Percentiles rank a stretch among this genome's conserved stretches.
Conservation (phyloP, 257 asterid genomes). For the Primulina tabacum region DNA sequence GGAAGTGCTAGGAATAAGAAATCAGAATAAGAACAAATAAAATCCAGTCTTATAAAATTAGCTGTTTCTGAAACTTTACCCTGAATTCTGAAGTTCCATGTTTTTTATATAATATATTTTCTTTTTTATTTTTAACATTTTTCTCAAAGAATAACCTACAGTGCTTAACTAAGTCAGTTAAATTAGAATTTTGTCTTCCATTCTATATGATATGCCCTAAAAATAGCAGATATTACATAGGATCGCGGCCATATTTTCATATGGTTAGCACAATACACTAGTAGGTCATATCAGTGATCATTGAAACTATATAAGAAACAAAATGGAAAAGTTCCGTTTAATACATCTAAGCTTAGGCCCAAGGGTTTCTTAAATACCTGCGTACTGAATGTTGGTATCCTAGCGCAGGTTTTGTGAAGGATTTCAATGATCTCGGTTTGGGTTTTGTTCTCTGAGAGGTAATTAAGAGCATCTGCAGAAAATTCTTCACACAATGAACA, state of each 20-base stretch:
- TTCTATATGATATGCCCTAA: conserved; percentile 1
- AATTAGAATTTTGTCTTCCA: background rate
- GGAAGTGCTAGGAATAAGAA: conserved; percentile 14
- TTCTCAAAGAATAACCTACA: conserved; percentile 15
- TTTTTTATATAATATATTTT: background rate
- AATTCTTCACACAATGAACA: conserved; percentile 72
- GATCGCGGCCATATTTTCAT: background rate
- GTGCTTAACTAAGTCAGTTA: background rate
- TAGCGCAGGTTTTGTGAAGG: conserved; percentile 75
- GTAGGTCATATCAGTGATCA: background rate
- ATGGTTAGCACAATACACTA: background rate
- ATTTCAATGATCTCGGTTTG: conserved; percentile 55
- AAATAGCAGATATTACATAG: background rate
- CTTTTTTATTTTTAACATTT: background rate
- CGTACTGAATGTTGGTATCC: conserved; percentile 57
- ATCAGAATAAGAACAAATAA: conserved; percentile 7
- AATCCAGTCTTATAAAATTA: conserved; percentile 5
- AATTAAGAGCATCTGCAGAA: conserved; percentile 59
- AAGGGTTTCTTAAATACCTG: conserved; percentile 43
- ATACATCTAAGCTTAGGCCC: background rate
- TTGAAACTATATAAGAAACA: conserved; percentile 1
- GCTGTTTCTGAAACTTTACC: conserved; percentile 9
- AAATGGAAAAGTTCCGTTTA: background rate
- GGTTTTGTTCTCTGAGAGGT: conserved; percentile 66
- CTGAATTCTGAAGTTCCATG: background rate